A percentile compares a stretch with the other conserved stretches of the same genome.
phyloP scores from a whole-genome alignment of 331 rosid genomes.

The Quercus tomentella region DNA sequence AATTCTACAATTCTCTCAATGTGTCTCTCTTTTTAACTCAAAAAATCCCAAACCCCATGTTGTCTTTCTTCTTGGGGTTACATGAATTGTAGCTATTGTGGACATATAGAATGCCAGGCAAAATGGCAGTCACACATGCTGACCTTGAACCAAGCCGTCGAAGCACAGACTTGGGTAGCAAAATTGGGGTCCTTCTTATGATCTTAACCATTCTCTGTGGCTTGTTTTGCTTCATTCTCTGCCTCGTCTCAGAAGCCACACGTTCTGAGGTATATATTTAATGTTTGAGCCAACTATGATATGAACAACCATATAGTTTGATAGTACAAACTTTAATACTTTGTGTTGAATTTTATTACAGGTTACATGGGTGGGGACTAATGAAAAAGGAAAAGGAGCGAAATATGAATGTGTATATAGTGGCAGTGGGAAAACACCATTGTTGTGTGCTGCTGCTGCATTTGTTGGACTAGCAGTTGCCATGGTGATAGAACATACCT shows the following conservation, averaged over 20 bases:
- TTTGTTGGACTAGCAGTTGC: constrained; percentile 74
- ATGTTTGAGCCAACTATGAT: background rate
- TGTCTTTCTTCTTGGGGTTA: constrained; percentile 12
- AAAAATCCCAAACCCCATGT: constrained; percentile 6
- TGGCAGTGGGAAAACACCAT: constrained; percentile 73
- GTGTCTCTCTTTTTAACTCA: constrained; percentile 17
- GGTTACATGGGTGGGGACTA: constrained; percentile 51
- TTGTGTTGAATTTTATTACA: constrained; percentile 15
- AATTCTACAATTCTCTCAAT: constrained; percentile 45
- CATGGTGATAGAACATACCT: constrained; percentile 59
- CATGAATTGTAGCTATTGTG: constrained; percentile 19
- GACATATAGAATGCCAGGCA: constrained; percentile 22
- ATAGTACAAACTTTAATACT: background rate
- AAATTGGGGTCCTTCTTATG: constrained; percentile 58
- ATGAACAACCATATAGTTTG: background rate
- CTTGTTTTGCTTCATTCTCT: constrained; percentile 69
- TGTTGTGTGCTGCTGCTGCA: constrained; percentile 65
- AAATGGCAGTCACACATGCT: constrained; percentile 78
- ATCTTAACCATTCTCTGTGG: constrained; percentile 67
- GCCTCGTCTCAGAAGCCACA: constrained; percentile 82
- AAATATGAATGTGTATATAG: constrained; percentile 64
- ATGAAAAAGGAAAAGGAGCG: constrained; percentile 29
- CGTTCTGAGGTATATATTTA: constrained; percentile 68
- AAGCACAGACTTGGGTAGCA: constrained; percentile 57
- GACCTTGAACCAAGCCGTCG: constrained; percentile 70